phyloP scores from a whole-genome alignment of 331 rosid genomes.

The Rhamnella rubrinervis region DNA sequence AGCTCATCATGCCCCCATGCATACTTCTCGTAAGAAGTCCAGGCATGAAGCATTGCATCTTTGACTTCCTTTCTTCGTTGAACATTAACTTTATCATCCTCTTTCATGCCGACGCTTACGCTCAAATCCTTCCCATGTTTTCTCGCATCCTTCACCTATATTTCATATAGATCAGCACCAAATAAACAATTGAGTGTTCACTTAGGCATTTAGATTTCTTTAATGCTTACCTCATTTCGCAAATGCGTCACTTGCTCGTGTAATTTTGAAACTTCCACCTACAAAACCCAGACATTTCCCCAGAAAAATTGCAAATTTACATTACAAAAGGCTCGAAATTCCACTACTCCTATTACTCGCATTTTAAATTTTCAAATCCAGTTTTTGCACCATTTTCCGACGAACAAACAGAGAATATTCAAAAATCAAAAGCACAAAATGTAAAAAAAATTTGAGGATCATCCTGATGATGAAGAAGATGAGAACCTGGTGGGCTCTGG shows the following conservation, averaged over 20 bases:
- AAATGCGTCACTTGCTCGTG: too few relatives aligned
- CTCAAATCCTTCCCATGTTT: slow-evolving; percentile 18
- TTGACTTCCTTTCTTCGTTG: slow-evolving; percentile 7
- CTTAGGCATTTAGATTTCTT: too few relatives aligned
- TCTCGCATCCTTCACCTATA: slow-evolving; percentile 37
- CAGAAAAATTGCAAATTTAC: too few relatives aligned
- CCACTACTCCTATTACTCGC: too few relatives aligned
- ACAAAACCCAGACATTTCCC: too few relatives aligned
- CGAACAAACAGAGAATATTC: neutral
- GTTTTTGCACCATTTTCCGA: too few relatives aligned
- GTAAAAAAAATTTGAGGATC: neutral
- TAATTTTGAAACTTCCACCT: too few relatives aligned
- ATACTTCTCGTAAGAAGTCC: slow-evolving; percentile 23
- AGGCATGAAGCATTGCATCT: slow-evolving; percentile 29
- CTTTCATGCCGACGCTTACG: slow-evolving; percentile 7
- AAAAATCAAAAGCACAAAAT: neutral
- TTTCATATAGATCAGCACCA: neutral
- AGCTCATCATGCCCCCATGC: slow-evolving; percentile 29
- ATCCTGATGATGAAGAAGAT: neutral
- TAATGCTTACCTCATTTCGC: too few relatives aligned
- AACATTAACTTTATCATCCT: slow-evolving; percentile 11
- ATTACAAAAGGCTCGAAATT: too few relatives aligned
- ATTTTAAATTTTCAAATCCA: too few relatives aligned
- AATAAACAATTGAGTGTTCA: too few relatives aligned
- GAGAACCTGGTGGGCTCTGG: slow-evolving; percentile 38